These are phyloP conservation scores for Brasilioporus rufonigricans DNA, from an alignment of 768 basidiomycete species.

Conservation along the genomic window DNA sequence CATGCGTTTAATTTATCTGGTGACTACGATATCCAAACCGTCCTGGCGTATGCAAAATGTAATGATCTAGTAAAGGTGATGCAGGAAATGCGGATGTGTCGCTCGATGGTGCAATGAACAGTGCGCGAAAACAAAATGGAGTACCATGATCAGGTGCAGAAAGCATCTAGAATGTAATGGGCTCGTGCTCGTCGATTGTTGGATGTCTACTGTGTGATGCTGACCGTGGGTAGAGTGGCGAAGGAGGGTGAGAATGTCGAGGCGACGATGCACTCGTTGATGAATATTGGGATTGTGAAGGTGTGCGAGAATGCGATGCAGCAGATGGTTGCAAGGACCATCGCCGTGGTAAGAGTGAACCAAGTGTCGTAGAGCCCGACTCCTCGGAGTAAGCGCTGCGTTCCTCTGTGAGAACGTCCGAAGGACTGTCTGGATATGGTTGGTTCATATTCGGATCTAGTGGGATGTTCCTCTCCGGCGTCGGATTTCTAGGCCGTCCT, in stretches of 20 bases:
- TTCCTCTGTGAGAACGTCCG: slow-evolving; percentile 21
- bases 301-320: slow-evolving; percentile 28
- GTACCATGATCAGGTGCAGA: background rate
- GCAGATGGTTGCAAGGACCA: slow-evolving; percentile 33
- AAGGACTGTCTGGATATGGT: slow-evolving; percentile 42
- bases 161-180: slow-evolving; percentile 15
- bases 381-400: slow-evolving; percentile 31
- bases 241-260: slow-evolving; percentile 32
- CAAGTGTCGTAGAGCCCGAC: slow-evolving; percentile 36
- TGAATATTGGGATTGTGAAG: slow-evolving; percentile 34
- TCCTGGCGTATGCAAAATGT: slow-evolving; percentile 4
- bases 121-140: slow-evolving; percentile 2
- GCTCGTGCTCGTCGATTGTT: slow-evolving; percentile 31
- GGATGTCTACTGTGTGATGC: slow-evolving; percentile 30
- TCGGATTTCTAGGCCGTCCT: slow-evolving; percentile 49
- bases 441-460: slow-evolving; percentile 42
- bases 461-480: slow-evolving; percentile 44
- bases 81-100: slow-evolving; percentile 4
- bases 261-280: slow-evolving; percentile 29
- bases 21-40: slow-evolving; percentile 3
- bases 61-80: slow-evolving; percentile 8
- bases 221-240: slow-evolving; percentile 27
- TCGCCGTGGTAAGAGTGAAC: slow-evolving; percentile 32
- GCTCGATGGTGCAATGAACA: slow-evolving; percentile 1
- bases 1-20: background rate